Evolutionary conservation across 2,329 filamentous ascomycete species (phyloP), one percentile per base, ranked within the genome.

Genomic region (Clarireedia homoeocarpa): DNA sequence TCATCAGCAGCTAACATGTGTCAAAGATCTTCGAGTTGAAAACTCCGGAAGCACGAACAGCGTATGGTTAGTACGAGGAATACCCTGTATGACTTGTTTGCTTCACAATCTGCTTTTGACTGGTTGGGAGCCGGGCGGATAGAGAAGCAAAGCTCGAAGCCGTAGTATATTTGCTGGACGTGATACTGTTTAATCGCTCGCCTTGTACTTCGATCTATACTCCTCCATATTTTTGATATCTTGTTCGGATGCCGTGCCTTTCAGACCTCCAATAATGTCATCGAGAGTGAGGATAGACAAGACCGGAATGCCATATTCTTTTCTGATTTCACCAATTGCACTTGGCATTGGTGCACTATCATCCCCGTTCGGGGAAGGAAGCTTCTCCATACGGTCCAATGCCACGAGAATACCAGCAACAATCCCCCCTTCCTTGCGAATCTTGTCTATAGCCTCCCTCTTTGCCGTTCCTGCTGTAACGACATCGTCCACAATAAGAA

Each of bases 381-480:
- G 81, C 75, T 88, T 91, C 79, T 95, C 89, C 78, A 86, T 86
- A 58, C 92, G 81, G 73, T 96, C 90, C 63, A 96, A 79, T 3
- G 91, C 88, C 36, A 99, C 88, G 20, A 96, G 81, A 56, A 97
- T 91, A 30, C 91, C 92, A 3, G 87, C 88, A 24, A 97, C 83
- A 51, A 81, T 82, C 1, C 92, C 94, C 2, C 92, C 94, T 70
- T 95, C 87, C 65, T 83, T 83, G 65, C 84, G 80, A 70, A 97
- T 96, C 72, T 96, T 94, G 54, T 84, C 84, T 59, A 97, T 91
- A 14, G 92, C 90, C 72, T 97, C 91, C 57, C 91, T 81, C 75
- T 96, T 91, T 42, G 94, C 94, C 1, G 91, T 97, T 27, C 94
- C 94, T 0, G 91, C 92, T 1, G 91, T 96, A 67, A 97, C 92